Conservation (phyloP, 1,284 basidiomycete genomes). For the Peniophora sp. region DNA sequence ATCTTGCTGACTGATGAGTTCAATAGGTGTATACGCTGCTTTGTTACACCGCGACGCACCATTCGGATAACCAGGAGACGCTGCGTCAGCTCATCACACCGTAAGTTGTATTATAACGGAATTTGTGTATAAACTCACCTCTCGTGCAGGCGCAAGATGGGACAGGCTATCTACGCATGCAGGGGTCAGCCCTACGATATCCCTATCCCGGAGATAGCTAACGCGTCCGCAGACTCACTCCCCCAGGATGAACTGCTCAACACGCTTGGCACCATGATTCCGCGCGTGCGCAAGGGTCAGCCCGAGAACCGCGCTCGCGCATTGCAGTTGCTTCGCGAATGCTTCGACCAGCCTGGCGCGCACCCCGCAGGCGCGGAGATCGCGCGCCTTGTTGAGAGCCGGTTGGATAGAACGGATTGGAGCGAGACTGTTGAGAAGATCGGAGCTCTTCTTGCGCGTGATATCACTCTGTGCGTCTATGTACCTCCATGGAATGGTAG, state of each 20-base stretch:
- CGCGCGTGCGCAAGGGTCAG: conserved; percentile 27
- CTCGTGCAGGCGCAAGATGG: conserved; percentile 18
- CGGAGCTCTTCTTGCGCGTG: conserved; percentile 37
- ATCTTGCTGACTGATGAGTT: neutral
- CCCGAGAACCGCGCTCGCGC: conserved; percentile 28
- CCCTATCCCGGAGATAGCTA: neutral
- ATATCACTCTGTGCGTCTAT: conserved; percentile 39
- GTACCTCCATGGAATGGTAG: neutral
- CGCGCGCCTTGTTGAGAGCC: conserved; percentile 31
- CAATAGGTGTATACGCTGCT: conserved; percentile 25
- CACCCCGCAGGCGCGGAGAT: conserved; percentile 22
- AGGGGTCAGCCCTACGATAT: neutral
- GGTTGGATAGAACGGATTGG: conserved; percentile 36
- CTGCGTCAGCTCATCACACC: conserved; percentile 21
- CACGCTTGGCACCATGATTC: conserved; percentile 47
- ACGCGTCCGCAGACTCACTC: conserved; percentile 37
- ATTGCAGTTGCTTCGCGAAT: conserved; percentile 39
- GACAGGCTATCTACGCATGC: conserved; percentile 17
- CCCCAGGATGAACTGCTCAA: conserved; percentile 48
- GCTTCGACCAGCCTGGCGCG: conserved; percentile 25
- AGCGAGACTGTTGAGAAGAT: conserved; percentile 41
- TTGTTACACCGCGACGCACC: conserved; percentile 19
- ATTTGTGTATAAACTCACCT: neutral
- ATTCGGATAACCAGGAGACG: conserved; percentile 20
- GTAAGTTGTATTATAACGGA: conserved; percentile 11